Base-by-base conservation (phyloP, 176 grass and related monocot genomes). In the Rhynchospora tenuis region DNA sequence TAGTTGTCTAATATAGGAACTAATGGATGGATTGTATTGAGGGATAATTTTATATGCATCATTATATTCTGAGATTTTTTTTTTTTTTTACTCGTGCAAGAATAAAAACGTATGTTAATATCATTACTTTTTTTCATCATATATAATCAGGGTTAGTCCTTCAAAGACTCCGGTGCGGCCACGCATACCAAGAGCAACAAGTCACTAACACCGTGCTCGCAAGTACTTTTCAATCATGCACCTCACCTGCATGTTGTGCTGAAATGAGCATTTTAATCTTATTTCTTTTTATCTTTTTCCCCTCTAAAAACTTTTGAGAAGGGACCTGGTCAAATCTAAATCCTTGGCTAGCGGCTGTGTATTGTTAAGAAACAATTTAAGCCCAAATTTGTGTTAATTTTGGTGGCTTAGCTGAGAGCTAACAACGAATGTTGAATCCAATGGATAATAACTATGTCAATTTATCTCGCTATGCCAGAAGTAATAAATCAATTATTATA, bases 81-180 rank as follows among this genome's bases (percentile, higher is more conserved):
- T 69, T 69, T 69, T 31, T 8, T 43, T 45, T 23, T 10, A 51
- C 48, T 10, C 9, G 11, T 51, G 48, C 9, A 22, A 19, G 7
- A n/a, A n/a, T n/a, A n/a, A n/a, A 60, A 60, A 60, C 22, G n/a
- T n/a, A 60, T 23, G n/a, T 17, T 29, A 76, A 54, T 76, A 29
- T 54, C 26, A 8, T 77, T 16, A 55, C 26, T 50, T 56, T 7
- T 28, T 56, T 56, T 55, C 3, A 8, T 77, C 22, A 31, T 77
- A 56, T 77, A 83, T 80, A 81, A 91, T 84, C 90, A 97, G 94
- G 94, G 94, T 97, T 85, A 97, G 94, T 82, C 94, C 94, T 81
- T 97, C 94, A 0, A 97, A 97, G 84, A 97, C 94, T 12, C 91
- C 94, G 0, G 94, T 97, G 81, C 89, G 93, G 80, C 91, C 91